phyloP scores from a whole-genome alignment of 1,139 yeast genomes.

The Hemisphaericaspora subhashii region DNA sequence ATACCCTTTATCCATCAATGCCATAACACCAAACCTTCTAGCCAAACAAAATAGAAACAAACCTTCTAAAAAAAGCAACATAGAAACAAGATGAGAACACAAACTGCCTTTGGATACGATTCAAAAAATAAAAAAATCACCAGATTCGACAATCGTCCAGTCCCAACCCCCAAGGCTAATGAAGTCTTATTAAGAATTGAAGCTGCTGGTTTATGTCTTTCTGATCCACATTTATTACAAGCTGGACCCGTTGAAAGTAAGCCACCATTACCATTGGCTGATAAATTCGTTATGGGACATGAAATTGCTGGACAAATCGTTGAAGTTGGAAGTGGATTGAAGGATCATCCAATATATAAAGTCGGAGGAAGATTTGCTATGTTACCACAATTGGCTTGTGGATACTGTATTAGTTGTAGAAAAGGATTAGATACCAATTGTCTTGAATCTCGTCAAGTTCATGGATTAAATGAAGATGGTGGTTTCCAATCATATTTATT shows the following conservation, averaged over 20 bases:
- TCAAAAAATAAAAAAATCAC: slow-evolving; percentile 21
- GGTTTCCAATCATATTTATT: slow-evolving; percentile 51
- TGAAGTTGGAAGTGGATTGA: slow-evolving; percentile 37
- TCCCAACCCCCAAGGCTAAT: slow-evolving; percentile 34
- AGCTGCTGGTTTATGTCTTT: slow-evolving; percentile 54
- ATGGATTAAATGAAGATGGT: slow-evolving; percentile 48
- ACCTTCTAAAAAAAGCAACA: background rate
- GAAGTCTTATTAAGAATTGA: slow-evolving; percentile 48
- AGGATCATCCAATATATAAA: slow-evolving; percentile 25
- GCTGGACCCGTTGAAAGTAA: slow-evolving; percentile 22
- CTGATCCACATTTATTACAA: slow-evolving; percentile 47
- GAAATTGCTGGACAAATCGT: slow-evolving; percentile 54
- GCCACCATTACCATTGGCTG: slow-evolving; percentile 18
- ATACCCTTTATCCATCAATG: too few relatives aligned
- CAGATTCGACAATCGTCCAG: slow-evolving; percentile 31
- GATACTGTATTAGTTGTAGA: slow-evolving; percentile 43
- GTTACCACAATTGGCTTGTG: slow-evolving; percentile 43
- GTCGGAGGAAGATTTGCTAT: slow-evolving; percentile 40
- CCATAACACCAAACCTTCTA: too few relatives aligned
- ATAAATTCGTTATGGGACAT: slow-evolving; percentile 53
- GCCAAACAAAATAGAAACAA: too few relatives aligned
- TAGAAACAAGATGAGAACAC: slow-evolving; percentile 11
- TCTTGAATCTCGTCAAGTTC: slow-evolving; percentile 22
- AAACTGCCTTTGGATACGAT: slow-evolving; percentile 27
- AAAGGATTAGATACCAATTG: slow-evolving; percentile 46